Percentiles rank a stretch among this genome's conserved stretches.
Evolutionary conservation across 2,329 filamentous ascomycete species (phyloP).

Genomic region (Helotiales sp.): DNA sequence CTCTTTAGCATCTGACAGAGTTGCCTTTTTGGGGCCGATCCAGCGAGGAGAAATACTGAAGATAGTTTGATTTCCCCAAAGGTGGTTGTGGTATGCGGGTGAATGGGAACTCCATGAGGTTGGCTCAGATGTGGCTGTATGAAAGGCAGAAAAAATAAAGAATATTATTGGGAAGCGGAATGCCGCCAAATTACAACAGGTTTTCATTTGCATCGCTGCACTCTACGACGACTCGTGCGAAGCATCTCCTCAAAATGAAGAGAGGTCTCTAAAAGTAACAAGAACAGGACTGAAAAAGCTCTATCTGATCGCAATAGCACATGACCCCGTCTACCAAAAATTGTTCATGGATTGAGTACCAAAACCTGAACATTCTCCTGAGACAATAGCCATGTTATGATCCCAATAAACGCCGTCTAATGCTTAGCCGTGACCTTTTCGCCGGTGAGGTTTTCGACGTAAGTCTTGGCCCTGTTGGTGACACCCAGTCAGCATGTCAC

Average conservation of each 20-base stretch:
- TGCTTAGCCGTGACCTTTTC: slow-evolving; percentile 70
- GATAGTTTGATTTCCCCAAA: no score
- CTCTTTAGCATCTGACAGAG: no score
- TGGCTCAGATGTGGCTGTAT: no score
- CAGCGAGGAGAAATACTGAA: no score
- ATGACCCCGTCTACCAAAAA: slow-evolving; percentile 13
- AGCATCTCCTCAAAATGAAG: not conserved
- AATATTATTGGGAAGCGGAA: no score
- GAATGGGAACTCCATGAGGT: not conserved
- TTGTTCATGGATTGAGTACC: slow-evolving; percentile 1
- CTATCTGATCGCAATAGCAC: slow-evolving; percentile 19
- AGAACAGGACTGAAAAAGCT: slow-evolving; percentile 7
- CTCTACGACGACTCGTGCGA: not conserved
- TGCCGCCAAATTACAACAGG: not conserved
- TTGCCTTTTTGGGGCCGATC: no score
- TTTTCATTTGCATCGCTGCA: slow-evolving; percentile 4
- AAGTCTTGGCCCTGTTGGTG: slow-evolving; percentile 63
- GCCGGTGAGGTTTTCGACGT: slow-evolving; percentile 69
- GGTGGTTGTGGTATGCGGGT: no score
- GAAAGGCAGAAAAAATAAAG: not conserved
- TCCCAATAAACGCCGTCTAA: slow-evolving; percentile 51
- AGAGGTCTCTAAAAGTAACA: slow-evolving; percentile 12
- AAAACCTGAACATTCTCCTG: not conserved
- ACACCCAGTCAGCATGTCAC: slow-evolving; percentile 23
- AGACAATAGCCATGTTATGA: slow-evolving; percentile 9